Percentiles rank a stretch among this genome's conserved stretches.
These are phyloP conservation scores for Tulasnella sp. DNA, from an alignment of 768 basidiomycete species.

Conservation along the genomic window DNA sequence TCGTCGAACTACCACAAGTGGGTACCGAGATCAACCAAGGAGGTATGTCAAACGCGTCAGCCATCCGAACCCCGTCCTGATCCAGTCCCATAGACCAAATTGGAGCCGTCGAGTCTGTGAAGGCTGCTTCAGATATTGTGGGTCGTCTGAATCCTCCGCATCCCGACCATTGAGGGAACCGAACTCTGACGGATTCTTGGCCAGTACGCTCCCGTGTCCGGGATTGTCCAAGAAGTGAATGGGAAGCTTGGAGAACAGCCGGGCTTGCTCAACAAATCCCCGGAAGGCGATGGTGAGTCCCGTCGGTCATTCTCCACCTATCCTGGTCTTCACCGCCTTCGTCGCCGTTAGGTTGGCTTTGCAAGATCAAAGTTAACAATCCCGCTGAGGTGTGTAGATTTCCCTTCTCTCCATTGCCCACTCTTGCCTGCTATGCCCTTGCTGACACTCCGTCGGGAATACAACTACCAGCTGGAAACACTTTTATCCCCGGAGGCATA, in stretches of 20 bases:
- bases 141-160: too few species aligned
- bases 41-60: slow-evolving; percentile 46
- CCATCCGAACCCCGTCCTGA: too few species aligned
- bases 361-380: slow-evolving; percentile 74
- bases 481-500: slow-evolving; percentile 73
- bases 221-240: slow-evolving; percentile 71
- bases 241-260: slow-evolving; percentile 51
- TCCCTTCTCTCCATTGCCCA: too few species aligned
- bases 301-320: too few species aligned
- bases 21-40: slow-evolving; percentile 55
- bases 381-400: slow-evolving; percentile 51
- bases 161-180: slow-evolving; percentile 22
- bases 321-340: not conserved
- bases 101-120: slow-evolving; percentile 91
- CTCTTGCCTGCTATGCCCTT: not conserved
- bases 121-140: slow-evolving; percentile 92
- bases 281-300: slow-evolving; percentile 63
- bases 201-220: slow-evolving; percentile 88
- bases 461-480: slow-evolving; percentile 41
- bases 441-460: not conserved
- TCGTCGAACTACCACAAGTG: slow-evolving; percentile 71
- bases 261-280: slow-evolving; percentile 74
- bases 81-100: slow-evolving; percentile 56
- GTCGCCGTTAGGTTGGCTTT: slow-evolving; percentile 70
- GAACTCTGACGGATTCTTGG: slow-evolving; percentile 16